Conservation (phyloP, 441 rosid genomes). For the Omphalea diandra region DNA sequence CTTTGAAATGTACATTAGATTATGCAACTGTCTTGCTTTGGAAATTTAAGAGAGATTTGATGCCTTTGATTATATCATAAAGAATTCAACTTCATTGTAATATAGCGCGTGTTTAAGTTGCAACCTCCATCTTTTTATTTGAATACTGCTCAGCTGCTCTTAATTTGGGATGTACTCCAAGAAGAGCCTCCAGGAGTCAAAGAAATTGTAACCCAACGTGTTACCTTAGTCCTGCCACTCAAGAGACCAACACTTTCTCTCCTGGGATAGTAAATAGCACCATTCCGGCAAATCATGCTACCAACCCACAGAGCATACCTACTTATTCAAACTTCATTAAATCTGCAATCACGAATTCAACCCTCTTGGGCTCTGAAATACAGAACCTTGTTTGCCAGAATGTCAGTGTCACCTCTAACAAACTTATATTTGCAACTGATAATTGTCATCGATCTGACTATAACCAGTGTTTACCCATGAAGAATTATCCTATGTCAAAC, state of each 20-base stretch:
- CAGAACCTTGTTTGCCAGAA: conserved; percentile 19
- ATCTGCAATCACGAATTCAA: conserved; percentile 20
- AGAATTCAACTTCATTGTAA: not conserved
- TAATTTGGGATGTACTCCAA: conserved; percentile 86
- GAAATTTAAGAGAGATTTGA: not conserved
- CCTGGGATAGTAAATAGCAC: conserved; percentile 25
- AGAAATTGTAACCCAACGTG: conserved; percentile 68
- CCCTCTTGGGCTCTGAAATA: conserved; percentile 21
- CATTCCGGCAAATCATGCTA: conserved; percentile 23
- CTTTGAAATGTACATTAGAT: not conserved
- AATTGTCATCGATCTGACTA: conserved; percentile 11
- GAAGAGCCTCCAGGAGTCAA: conserved; percentile 93
- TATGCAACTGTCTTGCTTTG: not conserved
- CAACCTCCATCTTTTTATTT: conserved; percentile 17
- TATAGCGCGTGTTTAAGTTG: too few relatives aligned
- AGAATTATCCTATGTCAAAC: conserved; percentile 25
- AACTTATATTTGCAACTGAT: conserved; percentile 27
- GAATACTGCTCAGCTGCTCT: conserved; percentile 74
- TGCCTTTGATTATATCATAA: not conserved
- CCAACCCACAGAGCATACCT: conserved; percentile 28
- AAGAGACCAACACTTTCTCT: conserved; percentile 32
- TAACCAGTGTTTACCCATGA: conserved; percentile 21
- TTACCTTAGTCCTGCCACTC: conserved; percentile 63
- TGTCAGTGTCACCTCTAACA: conserved; percentile 22
- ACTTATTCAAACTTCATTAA: conserved; percentile 36